Evolutionary conservation across 306 rosid species (phyloP).

Genomic region (Lablab purpureus): DNA sequence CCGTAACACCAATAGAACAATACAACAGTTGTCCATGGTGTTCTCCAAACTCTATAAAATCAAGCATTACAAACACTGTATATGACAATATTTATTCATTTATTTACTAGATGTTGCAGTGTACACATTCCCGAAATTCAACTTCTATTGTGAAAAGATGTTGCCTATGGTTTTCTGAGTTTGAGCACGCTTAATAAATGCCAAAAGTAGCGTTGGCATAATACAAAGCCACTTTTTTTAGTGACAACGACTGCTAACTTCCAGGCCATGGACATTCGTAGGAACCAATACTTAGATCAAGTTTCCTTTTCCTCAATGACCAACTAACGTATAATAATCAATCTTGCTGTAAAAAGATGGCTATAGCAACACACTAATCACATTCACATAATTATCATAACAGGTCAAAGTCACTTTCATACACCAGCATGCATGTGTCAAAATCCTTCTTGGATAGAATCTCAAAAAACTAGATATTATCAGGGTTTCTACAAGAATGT

Average conservation of each 20-base stretch:
- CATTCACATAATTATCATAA: not conserved
- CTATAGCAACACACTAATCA: not conserved
- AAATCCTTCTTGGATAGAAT: not conserved
- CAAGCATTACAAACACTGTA: too few relatives aligned
- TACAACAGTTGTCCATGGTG: too few relatives aligned
- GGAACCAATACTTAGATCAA: not conserved
- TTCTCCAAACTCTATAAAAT: too few relatives aligned
- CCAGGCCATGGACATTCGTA: too few relatives aligned
- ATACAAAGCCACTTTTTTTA: too few relatives aligned
- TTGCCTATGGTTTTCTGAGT: not conserved
- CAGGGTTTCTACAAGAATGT: not conserved
- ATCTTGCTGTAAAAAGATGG: not conserved
- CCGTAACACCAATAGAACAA: too few relatives aligned
- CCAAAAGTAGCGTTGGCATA: not conserved
- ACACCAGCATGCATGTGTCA: not conserved
- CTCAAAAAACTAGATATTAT: not conserved
- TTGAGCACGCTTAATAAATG: not conserved
- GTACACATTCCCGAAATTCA: not conserved
- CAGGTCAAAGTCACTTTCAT: not conserved
- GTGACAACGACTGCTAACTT: too few relatives aligned
- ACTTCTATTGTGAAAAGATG: too few relatives aligned
- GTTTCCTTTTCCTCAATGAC: too few relatives aligned
- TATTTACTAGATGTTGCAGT: not conserved
- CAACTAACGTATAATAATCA: too few relatives aligned
- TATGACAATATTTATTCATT: too few relatives aligned